Evolutionary conservation across 2,329 filamentous ascomycete species (phyloP), one percentile per base, ranked within the genome.

Genomic region (Exophiala mesophila): DNA sequence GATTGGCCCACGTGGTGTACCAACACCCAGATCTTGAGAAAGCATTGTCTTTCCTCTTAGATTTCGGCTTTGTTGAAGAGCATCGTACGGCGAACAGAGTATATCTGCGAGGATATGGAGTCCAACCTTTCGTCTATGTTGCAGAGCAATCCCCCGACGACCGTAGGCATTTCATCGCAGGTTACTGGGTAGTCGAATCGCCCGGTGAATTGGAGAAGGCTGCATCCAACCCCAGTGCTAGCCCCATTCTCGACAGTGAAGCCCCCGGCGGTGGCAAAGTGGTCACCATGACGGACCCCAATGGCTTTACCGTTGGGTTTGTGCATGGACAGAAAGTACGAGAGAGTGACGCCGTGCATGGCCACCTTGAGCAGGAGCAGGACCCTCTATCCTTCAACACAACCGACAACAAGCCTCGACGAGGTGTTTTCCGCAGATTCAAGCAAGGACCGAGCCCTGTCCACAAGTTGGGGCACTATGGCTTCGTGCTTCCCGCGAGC

Each of bases 31-130:
- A 61, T 33, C 39, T 64, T 1, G 44, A 59, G 2, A 44, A 43
- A 15, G 57, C 59, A 16, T 19, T 45, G 8, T 40, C 31, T 4
- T 65, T 65, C 20, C 54, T 57, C 1, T 26, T 38, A 1, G 62
- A 63, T 38, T 65, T 65, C 39, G 62, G 63, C 7, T 55, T 65
- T 10, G 44, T 54, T 1, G 50, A 57, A 34, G 58, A 48, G 5
- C 37, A 52, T 26, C 50, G 50, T 1, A 68, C 42, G 2, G 67
- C 63, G 19, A 62, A 70, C 33, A 68, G 63, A 42, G 72, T 75
- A 21, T 83, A 76, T 64, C 80, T 73, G 59, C 72, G 76, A 29
- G 79, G 79, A 13, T 82, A 80, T 55, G 77, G 79, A 10, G 63
- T 62, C 5, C 77, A 82, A 52, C 76, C 77, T 9, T 81, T 77